Percentiles rank a stretch among this genome's conserved stretches.
phyloP scores from a whole-genome alignment of 73 alveolate genomes.

The Tetrahymena malaccensis region DNA sequence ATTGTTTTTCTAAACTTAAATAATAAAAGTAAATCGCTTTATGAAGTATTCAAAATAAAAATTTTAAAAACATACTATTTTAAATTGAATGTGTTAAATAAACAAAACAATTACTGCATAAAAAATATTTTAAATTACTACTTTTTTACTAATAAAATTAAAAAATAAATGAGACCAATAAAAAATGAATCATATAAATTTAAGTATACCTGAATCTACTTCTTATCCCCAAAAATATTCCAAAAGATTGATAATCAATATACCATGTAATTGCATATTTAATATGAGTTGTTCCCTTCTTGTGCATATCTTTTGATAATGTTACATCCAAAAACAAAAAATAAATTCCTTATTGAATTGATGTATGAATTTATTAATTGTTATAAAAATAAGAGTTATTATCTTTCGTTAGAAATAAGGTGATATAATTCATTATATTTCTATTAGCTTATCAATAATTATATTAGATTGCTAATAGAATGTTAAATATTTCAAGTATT shows the following conservation, averaged over 20 bases:
- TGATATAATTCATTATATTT: background rate
- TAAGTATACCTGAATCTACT: background rate
- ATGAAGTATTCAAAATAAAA: background rate
- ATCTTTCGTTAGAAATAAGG: background rate
- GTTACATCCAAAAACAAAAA: too few species aligned
- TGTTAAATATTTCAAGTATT: background rate
- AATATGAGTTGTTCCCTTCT: background rate
- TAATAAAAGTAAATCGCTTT: too few species aligned
- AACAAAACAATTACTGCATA: background rate
- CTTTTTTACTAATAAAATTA: background rate
- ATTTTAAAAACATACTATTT: background rate
- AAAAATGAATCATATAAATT: background rate
- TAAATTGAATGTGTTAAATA: background rate
- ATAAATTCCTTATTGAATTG: background rate
- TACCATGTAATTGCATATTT: background rate
- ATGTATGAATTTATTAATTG: background rate
- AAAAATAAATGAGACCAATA: background rate
- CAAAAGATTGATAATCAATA: background rate
- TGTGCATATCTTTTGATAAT: too few species aligned
- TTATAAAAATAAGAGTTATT: too few species aligned
- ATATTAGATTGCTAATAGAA: background rate
- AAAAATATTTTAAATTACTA: background rate
- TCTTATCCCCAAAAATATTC: background rate
- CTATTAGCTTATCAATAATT: background rate
- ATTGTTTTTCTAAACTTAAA: background rate